Conservation (phyloP, 164 flowering plant genomes). For the Umbilicus rupestris region DNA sequence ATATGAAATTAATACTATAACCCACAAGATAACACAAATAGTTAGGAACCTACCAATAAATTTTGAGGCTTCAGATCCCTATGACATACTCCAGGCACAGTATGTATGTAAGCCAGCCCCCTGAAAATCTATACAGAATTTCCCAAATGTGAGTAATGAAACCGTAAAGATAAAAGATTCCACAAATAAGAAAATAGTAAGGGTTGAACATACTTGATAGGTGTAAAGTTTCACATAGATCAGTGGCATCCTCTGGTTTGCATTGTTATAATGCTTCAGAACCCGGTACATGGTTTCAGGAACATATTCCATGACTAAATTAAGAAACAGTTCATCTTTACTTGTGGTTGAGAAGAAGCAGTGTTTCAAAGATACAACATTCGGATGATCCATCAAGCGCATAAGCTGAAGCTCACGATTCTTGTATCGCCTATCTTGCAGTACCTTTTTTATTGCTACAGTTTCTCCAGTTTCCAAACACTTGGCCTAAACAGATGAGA, state of each 20-base stretch:
- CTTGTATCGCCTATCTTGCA: conserved; percentile 88
- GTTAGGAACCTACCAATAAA: conserved; percentile 48
- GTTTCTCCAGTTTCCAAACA: conserved; percentile 92
- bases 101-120: conserved; percentile 74
- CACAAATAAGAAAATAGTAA: neutral
- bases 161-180: neutral
- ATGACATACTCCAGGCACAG: conserved; percentile 35
- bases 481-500: conserved; percentile 50
- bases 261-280: conserved; percentile 65
- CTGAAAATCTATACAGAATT: conserved; percentile 60
- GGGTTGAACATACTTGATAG: conserved; percentile 44
- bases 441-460: conserved; percentile 88
- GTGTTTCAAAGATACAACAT: conserved; percentile 77
- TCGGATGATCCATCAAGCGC: conserved; percentile 93
- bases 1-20: neutral
- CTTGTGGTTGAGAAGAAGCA: conserved; percentile 92
- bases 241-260: conserved; percentile 88
- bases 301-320: conserved; percentile 91
- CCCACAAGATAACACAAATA: neutral
- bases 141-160: conserved; percentile 1
- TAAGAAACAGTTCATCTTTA: conserved; percentile 80
- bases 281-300: conserved; percentile 81
- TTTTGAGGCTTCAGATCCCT: conserved; percentile 80
- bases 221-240: conserved; percentile 85
- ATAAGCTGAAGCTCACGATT: conserved; percentile 89